Percentiles rank a stretch among this genome's conserved stretches.
Evolutionary conservation across 345 rosid species (phyloP).

Genomic region (Eucalyptus sp.): DNA sequence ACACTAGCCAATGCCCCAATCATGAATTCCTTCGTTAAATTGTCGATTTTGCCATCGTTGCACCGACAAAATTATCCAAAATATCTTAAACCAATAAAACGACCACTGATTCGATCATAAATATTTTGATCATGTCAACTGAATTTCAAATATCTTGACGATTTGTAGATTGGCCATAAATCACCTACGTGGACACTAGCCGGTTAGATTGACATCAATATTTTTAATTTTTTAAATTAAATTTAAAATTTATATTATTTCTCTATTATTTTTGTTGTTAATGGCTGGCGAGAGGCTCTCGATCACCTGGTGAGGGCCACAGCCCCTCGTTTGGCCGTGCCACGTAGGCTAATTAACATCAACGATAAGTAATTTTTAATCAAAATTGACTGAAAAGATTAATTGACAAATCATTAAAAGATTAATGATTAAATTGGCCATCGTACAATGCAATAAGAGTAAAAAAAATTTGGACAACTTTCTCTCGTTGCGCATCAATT

Average conservation of each 20-base stretch:
- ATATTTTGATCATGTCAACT: no score
- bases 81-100: no score
- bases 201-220: rapidly evolving
- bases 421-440: no score
- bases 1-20: neutral
- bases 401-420: no score
- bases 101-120: rapidly evolving
- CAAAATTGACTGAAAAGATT: no score
- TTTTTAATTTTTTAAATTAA: no score
- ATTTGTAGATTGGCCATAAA: neutral
- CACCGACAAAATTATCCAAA: rapidly evolving
- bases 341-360: no score
- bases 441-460: rapidly evolving
- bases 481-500: neutral
- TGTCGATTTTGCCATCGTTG: neutral
- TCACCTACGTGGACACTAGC: rapidly evolving
- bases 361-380: rapidly evolving
- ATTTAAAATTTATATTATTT: no score
- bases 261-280: neutral
- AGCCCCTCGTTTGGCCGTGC: neutral
- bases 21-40: neutral
- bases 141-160: rapidly evolving
- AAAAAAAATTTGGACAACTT: rapidly evolving
- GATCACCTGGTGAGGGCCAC: neutral
- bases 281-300: rapidly evolving